These are phyloP conservation scores for Syncephalastrum racemosum DNA, from an alignment of 371 early-diverging fungal genomes.

Conservation along the genomic window DNA sequence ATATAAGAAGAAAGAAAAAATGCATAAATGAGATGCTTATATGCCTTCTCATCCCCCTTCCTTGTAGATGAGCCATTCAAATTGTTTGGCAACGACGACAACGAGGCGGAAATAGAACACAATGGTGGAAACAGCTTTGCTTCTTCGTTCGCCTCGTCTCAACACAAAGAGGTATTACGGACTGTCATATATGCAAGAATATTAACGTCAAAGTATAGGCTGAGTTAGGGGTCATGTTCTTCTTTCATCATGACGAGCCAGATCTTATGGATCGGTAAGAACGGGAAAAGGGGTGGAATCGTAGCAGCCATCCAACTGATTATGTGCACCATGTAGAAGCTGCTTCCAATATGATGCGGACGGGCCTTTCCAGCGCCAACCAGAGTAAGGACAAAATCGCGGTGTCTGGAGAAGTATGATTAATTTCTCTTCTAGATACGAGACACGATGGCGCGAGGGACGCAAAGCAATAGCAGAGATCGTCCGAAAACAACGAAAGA, in stretches of 20 bases:
- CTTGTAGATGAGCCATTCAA: constrained; percentile 42
- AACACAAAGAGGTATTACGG: constrained; percentile 15
- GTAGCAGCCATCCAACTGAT: neutral
- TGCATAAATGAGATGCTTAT: constrained; percentile 3
- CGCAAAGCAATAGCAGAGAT: constrained; percentile 28
- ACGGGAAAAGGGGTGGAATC: neutral
- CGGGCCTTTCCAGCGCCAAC: constrained; percentile 37
- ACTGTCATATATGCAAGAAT: constrained; percentile 7
- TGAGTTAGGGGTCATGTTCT: constrained; percentile 42
- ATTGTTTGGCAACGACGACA: constrained; percentile 51
- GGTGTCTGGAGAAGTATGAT: neutral
- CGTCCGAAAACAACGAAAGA: constrained; percentile 38
- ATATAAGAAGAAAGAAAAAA: constrained; percentile 10
- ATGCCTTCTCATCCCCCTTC: neutral
- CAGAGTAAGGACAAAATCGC: constrained; percentile 17
- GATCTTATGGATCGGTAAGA: constrained; percentile 37
- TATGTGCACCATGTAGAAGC: constrained; percentile 27
- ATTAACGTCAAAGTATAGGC: constrained; percentile 15
- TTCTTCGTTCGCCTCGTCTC: neutral
- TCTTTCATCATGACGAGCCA: constrained; percentile 41
- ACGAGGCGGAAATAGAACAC: constrained; percentile 12
- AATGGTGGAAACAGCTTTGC: constrained; percentile 8
- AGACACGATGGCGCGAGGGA: constrained; percentile 30
- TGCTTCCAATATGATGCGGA: constrained; percentile 42
- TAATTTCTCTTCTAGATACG: constrained; percentile 13